Evolutionary conservation across 305 asterid genomes (phyloP), one percentile per base, ranked within the genome.

Genomic region (Fraxinus sp.): DNA sequence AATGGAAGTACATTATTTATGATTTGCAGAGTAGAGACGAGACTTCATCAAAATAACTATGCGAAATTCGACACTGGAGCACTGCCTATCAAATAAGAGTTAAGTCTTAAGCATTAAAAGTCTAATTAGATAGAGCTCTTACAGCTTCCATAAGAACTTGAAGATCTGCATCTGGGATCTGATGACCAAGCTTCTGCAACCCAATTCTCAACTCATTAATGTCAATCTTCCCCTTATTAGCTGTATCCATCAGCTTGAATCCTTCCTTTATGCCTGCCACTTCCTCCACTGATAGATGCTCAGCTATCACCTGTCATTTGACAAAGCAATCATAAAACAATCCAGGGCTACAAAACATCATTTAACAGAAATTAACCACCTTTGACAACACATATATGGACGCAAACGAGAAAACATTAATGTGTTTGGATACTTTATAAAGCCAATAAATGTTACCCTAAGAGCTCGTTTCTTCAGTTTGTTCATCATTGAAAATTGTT

Each of bases 381-480:
- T 3, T 10, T 36, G 20, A 36, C 57, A 18, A 16, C 2, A 7
- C 57, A 9, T 20, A 9, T 36, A 41, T 5, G 4, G 39, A 39
- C 77, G 74, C 33, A 81, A 76, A 28, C 33, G 78, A 39, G 79
- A 78, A 52, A 32, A 28, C 83, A 20, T 22, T 62, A 24, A 62
- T 66, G 11, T 1, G 36, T 39, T 35, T 62, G 70, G 32, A 24
- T 59, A 59, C 41, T 39, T 9, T 59, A 59, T 1, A 76, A 74
- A 74, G 57, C 79, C 35, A 26, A 68, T 81, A 83, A 59, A 8
- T 80, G 70, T 82, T 90, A 93, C 97, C 97, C 91, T 86, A 32
- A 93, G 81, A 66, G 97, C 95, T 83, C 89, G 81, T 89, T 92
- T 92, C 93, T 92, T 92, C 84, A 92, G 89, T 87, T 92, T 92